Conservation (phyloP, 140 eudicot species). For the Bidens hawaiensis region DNA sequence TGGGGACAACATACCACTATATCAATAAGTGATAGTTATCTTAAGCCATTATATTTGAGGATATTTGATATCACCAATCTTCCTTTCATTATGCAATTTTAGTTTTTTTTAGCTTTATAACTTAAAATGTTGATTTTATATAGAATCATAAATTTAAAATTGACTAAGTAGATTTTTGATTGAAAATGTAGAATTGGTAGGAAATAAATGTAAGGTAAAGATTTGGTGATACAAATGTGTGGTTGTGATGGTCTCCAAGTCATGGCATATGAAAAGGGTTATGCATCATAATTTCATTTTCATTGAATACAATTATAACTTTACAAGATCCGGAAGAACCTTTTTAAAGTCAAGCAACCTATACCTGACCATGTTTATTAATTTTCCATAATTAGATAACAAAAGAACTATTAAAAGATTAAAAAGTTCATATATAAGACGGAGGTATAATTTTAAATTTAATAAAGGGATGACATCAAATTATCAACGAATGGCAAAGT, state of each 20-base stretch:
- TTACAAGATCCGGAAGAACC: slow-evolving; percentile 4
- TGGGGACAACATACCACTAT: no score
- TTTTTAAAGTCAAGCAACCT: slow-evolving; percentile 20
- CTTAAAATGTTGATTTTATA: background rate
- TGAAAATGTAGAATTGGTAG: background rate
- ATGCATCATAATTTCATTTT: slow-evolving; percentile 27
- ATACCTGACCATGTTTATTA: slow-evolving; percentile 15
- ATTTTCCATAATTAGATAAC: slow-evolving; percentile 5
- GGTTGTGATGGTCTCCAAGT: slow-evolving; percentile 18
- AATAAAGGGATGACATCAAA: background rate
- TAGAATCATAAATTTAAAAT: background rate
- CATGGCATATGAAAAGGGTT: slow-evolving; percentile 19
- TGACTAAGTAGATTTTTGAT: background rate
- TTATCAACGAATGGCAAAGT: background rate
- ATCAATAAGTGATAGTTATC: no score
- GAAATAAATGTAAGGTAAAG: background rate
- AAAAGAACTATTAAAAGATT: background rate
- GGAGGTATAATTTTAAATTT: background rate
- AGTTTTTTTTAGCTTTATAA: no score
- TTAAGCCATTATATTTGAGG: no score
- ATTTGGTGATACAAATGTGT: slow-evolving; percentile 2
- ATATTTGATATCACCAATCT: no score
- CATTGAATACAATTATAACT: slow-evolving; percentile 17
- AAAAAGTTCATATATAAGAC: background rate
- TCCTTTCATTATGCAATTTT: no score